Conservation (phyloP, 306 rosid species). For the Vicia villosa region DNA sequence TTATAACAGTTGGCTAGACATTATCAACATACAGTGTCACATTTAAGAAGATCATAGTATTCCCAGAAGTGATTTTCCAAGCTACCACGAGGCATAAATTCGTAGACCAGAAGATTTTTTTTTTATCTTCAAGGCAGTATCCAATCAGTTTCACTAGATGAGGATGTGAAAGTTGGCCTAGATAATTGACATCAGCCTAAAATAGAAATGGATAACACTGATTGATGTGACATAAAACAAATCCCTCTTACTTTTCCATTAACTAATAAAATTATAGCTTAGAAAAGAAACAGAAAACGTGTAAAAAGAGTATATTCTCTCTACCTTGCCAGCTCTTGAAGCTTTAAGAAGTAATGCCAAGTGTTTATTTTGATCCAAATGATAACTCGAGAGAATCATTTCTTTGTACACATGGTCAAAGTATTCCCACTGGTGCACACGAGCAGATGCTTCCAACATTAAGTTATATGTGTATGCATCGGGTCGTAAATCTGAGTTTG, state of each 20-base stretch:
- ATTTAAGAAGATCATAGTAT: too few relatives aligned
- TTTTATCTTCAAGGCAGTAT: slow-evolving; percentile 63
- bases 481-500: slow-evolving; percentile 53
- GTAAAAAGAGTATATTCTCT: neutral
- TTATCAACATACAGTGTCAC: too few relatives aligned
- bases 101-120: slow-evolving; percentile 59
- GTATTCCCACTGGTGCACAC: slow-evolving; percentile 92
- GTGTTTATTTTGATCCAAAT: slow-evolving; percentile 68
- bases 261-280: slow-evolving; percentile 7
- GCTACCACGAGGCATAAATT: slow-evolving; percentile 76
- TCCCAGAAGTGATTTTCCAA: slow-evolving; percentile 80
- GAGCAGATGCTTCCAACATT: slow-evolving; percentile 79
- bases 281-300: slow-evolving; percentile 15
- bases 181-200: slow-evolving; percentile 61
- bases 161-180: slow-evolving; percentile 64
- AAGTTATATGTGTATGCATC: slow-evolving; percentile 69
- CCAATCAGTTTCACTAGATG: slow-evolving; percentile 69
- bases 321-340: slow-evolving; percentile 91
- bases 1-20: too few relatives aligned
- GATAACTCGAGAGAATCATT: slow-evolving; percentile 73
- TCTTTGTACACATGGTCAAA: slow-evolving; percentile 87
- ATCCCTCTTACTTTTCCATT: neutral
- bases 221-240: neutral
- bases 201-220: slow-evolving; percentile 6
- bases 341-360: slow-evolving; percentile 64